Conservation (phyloP, 2,329 filamentous ascomycete species). For the Raffaelea albimanens region DNA sequence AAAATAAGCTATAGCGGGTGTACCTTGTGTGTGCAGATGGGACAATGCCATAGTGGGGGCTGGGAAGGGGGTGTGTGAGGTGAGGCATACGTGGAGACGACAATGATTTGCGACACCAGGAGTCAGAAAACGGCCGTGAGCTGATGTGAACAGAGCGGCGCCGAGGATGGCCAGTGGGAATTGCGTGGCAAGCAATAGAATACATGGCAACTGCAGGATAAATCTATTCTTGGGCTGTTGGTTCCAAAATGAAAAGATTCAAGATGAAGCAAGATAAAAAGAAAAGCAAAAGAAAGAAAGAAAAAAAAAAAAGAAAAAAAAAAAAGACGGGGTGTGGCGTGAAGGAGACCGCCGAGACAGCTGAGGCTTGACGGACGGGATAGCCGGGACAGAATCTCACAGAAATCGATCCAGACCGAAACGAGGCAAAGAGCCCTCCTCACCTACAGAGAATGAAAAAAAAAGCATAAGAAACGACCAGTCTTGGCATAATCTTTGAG, state of each 20-base stretch:
- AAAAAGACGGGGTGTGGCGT: too few relatives aligned
- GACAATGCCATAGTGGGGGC: slow-evolving; percentile 1
- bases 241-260: not conserved
- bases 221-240: not conserved
- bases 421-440: too few relatives aligned
- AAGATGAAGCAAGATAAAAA: not conserved
- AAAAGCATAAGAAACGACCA: too few relatives aligned
- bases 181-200: not conserved
- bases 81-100: not conserved
- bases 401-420: too few relatives aligned
- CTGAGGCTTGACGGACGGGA: too few relatives aligned
- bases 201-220: not conserved
- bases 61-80: not conserved
- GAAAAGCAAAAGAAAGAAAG: not conserved
- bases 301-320: not conserved
- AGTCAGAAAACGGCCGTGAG: slow-evolving; percentile 2
- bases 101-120: slow-evolving; percentile 6
- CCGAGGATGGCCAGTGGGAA: too few relatives aligned
- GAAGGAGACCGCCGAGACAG: too few relatives aligned
- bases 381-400: too few relatives aligned
- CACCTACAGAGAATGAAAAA: too few relatives aligned
- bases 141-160: not conserved
- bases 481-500: too few relatives aligned
- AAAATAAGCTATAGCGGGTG: too few relatives aligned
- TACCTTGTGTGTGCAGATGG: too few relatives aligned